Evolutionary conservation across 2,329 filamentous ascomycete species (phyloP), one percentile per base, ranked within the genome.

Genomic region (Calycina marina): DNA sequence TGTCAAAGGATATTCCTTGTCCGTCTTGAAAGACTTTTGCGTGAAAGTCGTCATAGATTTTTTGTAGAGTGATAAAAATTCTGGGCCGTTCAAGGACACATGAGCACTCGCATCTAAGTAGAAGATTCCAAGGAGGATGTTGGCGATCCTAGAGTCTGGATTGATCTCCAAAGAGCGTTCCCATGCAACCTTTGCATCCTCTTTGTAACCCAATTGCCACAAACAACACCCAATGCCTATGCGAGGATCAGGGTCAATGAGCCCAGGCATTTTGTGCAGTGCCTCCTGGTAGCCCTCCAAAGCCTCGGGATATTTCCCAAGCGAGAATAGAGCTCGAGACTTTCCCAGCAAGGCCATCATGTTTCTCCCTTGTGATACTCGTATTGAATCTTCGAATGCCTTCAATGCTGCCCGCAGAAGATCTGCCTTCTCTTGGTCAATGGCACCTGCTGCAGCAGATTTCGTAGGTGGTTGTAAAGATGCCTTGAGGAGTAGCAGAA

Each of bases 171-270:
- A 59, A 9, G 79, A 75, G 41, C 90, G 69, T 51, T 93, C 80
- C 90, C 90, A 98, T 9, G 90, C 88, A 29, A 66, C 62, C 51
- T 82, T 88, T 5, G 92, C 90, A 48, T 93, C 84, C 18, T 93
- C 83, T 55, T 92, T 94, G 62, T 83, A 85, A 8, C 86, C 86
- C 16, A 98, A 66, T 55, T 93, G 83, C 90, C 92, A 98, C 55
- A 94, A 78, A 61, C 90, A 98, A 56, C 84, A 90, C 28, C 90
- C 90, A 49, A 98, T 88, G 34, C 90, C 90, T 45, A 98, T 88
- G 46, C 92, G 73, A 44, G 90, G 92, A 55, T 98, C 90, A 1
- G 90, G 90, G 49, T 98, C 90, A 25, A 80, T 72, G 49, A 96
- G 66, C 44, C 83, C 75, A 2, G 90, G 90, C 62, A 86, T 85